Base-by-base conservation (phyloP, 2,329 filamentous ascomycete genomes). In the Capronia americana region DNA sequence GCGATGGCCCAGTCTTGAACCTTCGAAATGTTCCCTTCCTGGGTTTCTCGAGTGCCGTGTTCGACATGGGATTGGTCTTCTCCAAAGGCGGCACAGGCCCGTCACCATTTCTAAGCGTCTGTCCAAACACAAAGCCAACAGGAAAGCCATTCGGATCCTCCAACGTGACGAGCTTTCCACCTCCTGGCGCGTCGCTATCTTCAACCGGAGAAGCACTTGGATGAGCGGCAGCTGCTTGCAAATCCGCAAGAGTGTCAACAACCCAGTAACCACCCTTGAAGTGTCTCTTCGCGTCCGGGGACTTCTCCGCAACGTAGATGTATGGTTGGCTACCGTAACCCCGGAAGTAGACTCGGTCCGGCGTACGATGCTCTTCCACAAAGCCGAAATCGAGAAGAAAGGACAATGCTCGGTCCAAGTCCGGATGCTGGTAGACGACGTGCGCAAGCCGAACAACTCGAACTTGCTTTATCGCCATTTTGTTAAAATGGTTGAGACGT, bases 321-420 rank as follows among this genome's bases (percentile, higher is more conserved):
- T 86, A 88, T 12, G 86, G 86, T 70, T 89, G 86, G 6, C 77
- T 77, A 14, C 87, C 86, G 72, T 88, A 89, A 20, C 87, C 87
- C 48, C 85, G 83, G 75, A 84, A 88, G 78, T 85, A 90, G 34
- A 85, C 83, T 63, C 77, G 81, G 54, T 82, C 77, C 30, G 78
- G 80, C 2, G 63, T 81, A 0, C 69, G 69, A 44, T 70, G 58
- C 7, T 68, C 74, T 55, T 74, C 69, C 1, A 72, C 65, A 14
- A 79, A 73, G 10, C 77, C 77, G 60, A 79, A 79, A 59, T 78
- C 77, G 0, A 59, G 44, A 1, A 74, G 72, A 32, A 79, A 79
- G 4, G 51, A 61, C 11, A 65, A 30, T 24, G 75, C 73, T 23
- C 64, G 65, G 2, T 75, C 64, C 0, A 78, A 61, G 54, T 76